Evolutionary conservation across 441 rosid genomes (phyloP).

Genomic region (Jatropha podagrica): DNA sequence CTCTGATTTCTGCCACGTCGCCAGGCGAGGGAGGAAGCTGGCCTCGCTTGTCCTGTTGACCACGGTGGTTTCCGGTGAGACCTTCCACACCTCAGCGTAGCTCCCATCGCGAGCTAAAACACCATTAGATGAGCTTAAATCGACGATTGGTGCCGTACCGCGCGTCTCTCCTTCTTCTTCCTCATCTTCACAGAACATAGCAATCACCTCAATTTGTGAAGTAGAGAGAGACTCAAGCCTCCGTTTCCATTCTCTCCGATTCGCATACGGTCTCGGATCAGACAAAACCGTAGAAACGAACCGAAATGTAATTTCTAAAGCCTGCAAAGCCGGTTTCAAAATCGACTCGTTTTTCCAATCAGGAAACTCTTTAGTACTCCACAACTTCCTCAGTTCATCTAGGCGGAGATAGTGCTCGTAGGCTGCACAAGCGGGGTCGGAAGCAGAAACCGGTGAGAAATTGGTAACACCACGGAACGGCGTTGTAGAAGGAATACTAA

Average conservation of each 20-base stretch:
- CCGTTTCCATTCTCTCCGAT: conserved; percentile 70
- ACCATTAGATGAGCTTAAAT: conserved; percentile 37
- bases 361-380: conserved; percentile 59
- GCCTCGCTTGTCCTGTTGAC: conserved; percentile 57
- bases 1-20: conserved; percentile 75
- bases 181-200: conserved; percentile 55
- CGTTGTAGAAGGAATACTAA: conserved; percentile 39
- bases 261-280: conserved; percentile 67
- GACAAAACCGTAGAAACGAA: conserved; percentile 57
- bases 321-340: conserved; percentile 71
- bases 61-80: conserved; percentile 44
- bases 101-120: conserved; percentile 48
- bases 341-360: conserved; percentile 59
- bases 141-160: conserved; percentile 48
- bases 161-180: conserved; percentile 31
- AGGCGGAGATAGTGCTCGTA: conserved; percentile 80
- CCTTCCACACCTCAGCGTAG: conserved; percentile 62
- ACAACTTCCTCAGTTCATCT: conserved; percentile 63
- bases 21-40: conserved; percentile 75
- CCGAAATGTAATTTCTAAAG: conserved; percentile 75
- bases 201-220: conserved; percentile 61
- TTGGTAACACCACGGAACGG: conserved; percentile 36
- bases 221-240: conserved; percentile 66
- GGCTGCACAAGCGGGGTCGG: conserved; percentile 58
- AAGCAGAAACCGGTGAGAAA: conserved; percentile 44